phyloP scores from a whole-genome alignment of 805 yeast genomes.

The Priceomyces haplophilus region DNA sequence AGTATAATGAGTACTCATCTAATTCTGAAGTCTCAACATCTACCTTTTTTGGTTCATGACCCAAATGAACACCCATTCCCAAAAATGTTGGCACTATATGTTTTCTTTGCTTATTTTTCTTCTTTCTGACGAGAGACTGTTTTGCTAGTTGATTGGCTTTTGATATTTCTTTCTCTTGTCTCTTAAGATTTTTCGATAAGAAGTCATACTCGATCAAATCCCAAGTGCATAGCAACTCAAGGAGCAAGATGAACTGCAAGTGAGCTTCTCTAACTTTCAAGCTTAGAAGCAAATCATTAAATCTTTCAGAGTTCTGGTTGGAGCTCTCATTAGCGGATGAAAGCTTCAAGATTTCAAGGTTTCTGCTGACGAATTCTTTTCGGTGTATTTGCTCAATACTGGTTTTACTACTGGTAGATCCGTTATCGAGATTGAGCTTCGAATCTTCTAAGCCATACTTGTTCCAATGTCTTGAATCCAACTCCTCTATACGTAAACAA shows the following conservation, averaged over 20 bases:
- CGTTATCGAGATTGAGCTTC: neutral
- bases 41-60: neutral
- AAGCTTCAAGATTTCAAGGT: conserved; percentile 2
- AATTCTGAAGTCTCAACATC: conserved; percentile 22
- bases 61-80: conserved; percentile 33
- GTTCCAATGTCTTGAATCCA: conserved; percentile 44
- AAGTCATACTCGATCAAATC: conserved; percentile 34
- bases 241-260: conserved; percentile 46
- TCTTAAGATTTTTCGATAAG: conserved; percentile 23
- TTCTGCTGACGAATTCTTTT: conserved; percentile 12
- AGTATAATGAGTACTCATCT: conserved; percentile 16
- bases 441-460: conserved; percentile 18
- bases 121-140: conserved; percentile 20
- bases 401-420: conserved; percentile 5
- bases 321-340: conserved; percentile 12
- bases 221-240: conserved; percentile 42
- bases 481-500: conserved; percentile 31
- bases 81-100: conserved; percentile 43
- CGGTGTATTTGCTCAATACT: conserved; percentile 7
- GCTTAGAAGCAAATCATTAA: conserved; percentile 30
- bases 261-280: conserved; percentile 57
- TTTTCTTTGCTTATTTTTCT: conserved; percentile 12
- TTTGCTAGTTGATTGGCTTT: conserved; percentile 17
- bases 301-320: conserved; percentile 14
- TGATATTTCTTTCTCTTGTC: conserved; percentile 26